These are phyloP conservation scores for Hortaea sp. DNA, from an alignment of 2,329 filamentous ascomycete species.

Conservation along the genomic window DNA sequence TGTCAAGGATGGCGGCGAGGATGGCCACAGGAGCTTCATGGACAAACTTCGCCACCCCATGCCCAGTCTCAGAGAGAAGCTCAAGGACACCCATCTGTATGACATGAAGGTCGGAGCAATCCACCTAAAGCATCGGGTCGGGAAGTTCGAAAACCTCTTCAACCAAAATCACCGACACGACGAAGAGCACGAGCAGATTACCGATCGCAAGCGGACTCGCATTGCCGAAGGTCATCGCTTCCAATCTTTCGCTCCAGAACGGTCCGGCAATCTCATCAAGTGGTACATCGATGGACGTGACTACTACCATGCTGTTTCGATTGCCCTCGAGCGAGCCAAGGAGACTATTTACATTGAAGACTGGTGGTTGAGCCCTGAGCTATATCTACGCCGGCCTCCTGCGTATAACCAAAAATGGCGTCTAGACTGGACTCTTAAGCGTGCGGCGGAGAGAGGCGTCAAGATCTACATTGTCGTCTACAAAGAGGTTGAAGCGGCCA, in stretches of 20 bases:
- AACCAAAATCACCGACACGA: constrained; percentile 88
- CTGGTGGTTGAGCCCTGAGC: constrained; percentile 90
- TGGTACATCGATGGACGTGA: constrained; percentile 96
- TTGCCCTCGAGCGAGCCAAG: constrained; percentile 77
- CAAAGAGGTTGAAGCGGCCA: constrained; percentile 55
- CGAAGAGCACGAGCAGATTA: constrained; percentile 77
- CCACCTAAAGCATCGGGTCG: constrained; percentile 52
- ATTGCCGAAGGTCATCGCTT: constrained; percentile 71
- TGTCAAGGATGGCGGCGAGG: not conserved
- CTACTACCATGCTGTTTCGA: constrained; percentile 89
- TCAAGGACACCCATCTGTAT: constrained; percentile 37
- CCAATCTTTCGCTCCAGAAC: constrained; percentile 81
- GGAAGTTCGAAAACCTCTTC: constrained; percentile 58
- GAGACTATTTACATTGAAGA: constrained; percentile 94
- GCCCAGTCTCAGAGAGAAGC: constrained; percentile 30
- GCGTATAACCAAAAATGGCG: constrained; percentile 76
- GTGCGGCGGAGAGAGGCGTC: constrained; percentile 81
- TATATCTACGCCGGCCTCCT: constrained; percentile 77
- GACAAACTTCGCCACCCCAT: constrained; percentile 16
- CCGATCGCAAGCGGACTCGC: constrained; percentile 66
- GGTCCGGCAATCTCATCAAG: constrained; percentile 71
- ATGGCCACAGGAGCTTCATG: constrained; percentile 4
- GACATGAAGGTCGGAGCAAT: constrained; percentile 43
- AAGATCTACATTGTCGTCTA: constrained; percentile 93
- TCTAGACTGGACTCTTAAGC: constrained; percentile 76